phyloP scores from a whole-genome alignment of 2,329 filamentous ascomycete species.

The Aureobasidium sp. region DNA sequence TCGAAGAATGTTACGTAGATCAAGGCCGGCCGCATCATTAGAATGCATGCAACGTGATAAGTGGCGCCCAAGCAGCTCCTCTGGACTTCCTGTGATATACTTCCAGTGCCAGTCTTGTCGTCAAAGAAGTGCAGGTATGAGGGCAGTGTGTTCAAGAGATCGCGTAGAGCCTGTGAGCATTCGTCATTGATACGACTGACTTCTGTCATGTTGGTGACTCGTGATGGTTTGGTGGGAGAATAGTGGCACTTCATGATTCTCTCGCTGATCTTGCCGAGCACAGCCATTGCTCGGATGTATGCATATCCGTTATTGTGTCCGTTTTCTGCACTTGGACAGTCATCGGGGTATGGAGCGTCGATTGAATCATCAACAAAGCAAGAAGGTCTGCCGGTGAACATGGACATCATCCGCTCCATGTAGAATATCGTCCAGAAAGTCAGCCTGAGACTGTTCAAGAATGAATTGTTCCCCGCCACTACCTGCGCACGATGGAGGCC shows the following conservation, averaged over 20 bases:
- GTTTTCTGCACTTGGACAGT: neutral
- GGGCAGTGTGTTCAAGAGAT: neutral
- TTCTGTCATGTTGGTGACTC: neutral
- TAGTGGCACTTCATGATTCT: neutral
- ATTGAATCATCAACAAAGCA: conserved; percentile 5
- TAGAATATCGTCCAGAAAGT: conserved; percentile 15
- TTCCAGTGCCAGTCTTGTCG: neutral
- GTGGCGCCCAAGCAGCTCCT: conserved; percentile 1
- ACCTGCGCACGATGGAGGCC: conserved; percentile 14
- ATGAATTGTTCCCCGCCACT: neutral
- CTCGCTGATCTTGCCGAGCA: conserved; percentile 4
- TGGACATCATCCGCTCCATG: conserved; percentile 10
- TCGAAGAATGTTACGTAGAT: conserved; percentile 14
- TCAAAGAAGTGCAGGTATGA: conserved; percentile 7
- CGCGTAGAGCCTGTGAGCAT: neutral
- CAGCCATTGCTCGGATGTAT: conserved; percentile 12
- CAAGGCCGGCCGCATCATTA: conserved; percentile 9
- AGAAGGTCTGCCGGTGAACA: conserved; percentile 8
- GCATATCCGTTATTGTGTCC: neutral
- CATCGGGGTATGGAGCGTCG: conserved; percentile 9
- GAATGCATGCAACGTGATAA: neutral
- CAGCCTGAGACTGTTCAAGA: neutral
- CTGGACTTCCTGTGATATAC: conserved; percentile 7
- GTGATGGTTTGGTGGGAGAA: neutral
- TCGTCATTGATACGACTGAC: neutral